Evolutionary conservation across 2,329 filamentous ascomycete species (phyloP).

Genomic region (Chaetomium sp.): DNA sequence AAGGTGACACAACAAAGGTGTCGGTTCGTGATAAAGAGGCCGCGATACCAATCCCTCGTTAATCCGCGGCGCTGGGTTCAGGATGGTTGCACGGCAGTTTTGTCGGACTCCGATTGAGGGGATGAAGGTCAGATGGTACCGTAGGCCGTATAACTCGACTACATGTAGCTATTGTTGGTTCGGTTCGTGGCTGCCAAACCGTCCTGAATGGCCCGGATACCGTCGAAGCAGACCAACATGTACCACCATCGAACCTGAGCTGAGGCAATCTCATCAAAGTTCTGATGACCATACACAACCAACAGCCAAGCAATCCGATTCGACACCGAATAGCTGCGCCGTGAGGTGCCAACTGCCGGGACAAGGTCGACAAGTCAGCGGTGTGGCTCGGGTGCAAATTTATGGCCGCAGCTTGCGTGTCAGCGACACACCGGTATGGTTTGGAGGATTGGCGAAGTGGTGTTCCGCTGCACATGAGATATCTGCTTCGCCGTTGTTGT

Average conservation of each 20-base stretch:
- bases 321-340: slow-evolving; percentile 2
- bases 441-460: slow-evolving; percentile 8
- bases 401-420: not conserved
- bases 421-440: not conserved
- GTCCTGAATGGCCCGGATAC: slow-evolving; percentile 3
- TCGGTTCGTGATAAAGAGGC: slow-evolving; percentile 11
- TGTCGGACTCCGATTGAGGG: slow-evolving; percentile 6
- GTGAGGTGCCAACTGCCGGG: not conserved
- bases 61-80: slow-evolving; percentile 20
- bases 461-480: slow-evolving; percentile 12
- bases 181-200: not conserved
- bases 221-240: not conserved
- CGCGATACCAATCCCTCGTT: slow-evolving; percentile 7
- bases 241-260: slow-evolving; percentile 4
- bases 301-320: not conserved
- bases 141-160: not conserved
- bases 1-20: not conserved
- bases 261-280: not conserved
- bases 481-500: slow-evolving; percentile 8
- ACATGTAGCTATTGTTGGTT: slow-evolving; percentile 1
- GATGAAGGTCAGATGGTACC: slow-evolving; percentile 11
- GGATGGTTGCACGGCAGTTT: slow-evolving; percentile 12
- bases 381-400: slow-evolving; percentile 10
- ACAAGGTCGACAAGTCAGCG: not conserved
- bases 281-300: slow-evolving; percentile 4